These are phyloP conservation scores for Debaryomycetaceae sp. DNA, from an alignment of 1,139 yeast species.

Conservation along the genomic window DNA sequence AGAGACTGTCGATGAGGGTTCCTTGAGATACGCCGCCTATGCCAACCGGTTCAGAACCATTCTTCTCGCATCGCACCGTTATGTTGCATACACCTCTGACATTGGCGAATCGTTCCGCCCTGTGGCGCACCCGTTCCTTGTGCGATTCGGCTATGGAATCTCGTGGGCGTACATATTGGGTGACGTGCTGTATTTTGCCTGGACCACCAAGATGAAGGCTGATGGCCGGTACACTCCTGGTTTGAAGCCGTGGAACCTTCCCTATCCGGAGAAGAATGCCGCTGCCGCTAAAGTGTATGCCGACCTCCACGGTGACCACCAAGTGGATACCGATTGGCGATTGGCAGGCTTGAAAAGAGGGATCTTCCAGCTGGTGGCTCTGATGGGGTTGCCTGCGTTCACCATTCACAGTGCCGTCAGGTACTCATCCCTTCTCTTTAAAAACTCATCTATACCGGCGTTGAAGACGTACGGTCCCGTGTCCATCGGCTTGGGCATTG, in stretches of 20 bases:
- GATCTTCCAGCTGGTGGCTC: constrained; percentile 73
- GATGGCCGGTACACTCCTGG: constrained; percentile 65
- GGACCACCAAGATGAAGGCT: constrained; percentile 67
- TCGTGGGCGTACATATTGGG: constrained; percentile 77
- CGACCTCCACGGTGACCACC: constrained; percentile 18
- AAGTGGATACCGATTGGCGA: constrained; percentile 59
- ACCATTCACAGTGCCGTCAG: constrained; percentile 79
- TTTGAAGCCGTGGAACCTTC: constrained; percentile 63
- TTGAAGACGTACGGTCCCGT: constrained; percentile 72
- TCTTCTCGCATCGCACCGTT: constrained; percentile 71
- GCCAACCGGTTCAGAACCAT: constrained; percentile 72
- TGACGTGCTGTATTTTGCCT: constrained; percentile 73
- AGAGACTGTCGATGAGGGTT: constrained; percentile 44
- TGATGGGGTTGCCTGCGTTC: constrained; percentile 85
- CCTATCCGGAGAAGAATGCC: constrained; percentile 41
- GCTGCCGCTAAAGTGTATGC: constrained; percentile 33
- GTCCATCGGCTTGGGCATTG: constrained; percentile 68
- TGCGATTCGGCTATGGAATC: constrained; percentile 63
- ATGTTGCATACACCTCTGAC: constrained; percentile 84
- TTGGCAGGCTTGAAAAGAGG: constrained; percentile 65
- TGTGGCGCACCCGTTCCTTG: constrained; percentile 67
- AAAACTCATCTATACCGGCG: constrained; percentile 34
- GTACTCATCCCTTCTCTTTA: constrained; percentile 57
- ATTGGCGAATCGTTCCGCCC: constrained; percentile 90
- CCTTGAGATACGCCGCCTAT: constrained; percentile 75